phyloP scores from a whole-genome alignment of 2,329 filamentous ascomycete species.

The Tolypocladium nubicola region DNA sequence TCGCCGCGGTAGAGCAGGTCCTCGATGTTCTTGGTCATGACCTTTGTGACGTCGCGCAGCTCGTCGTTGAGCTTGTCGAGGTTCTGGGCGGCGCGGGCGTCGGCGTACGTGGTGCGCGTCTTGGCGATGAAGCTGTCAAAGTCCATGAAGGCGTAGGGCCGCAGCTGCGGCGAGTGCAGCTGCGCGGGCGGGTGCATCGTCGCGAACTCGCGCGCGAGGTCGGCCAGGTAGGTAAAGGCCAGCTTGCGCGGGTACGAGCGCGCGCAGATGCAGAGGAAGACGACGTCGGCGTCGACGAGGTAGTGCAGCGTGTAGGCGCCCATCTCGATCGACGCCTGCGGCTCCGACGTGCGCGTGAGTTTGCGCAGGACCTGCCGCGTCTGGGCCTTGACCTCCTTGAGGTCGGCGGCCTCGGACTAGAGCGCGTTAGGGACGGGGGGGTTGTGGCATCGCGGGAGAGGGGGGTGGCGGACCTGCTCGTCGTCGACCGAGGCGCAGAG shows the following conservation, averaged over 20 bases:
- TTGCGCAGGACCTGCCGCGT: conserved; percentile 84
- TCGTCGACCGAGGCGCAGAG: conserved; percentile 93
- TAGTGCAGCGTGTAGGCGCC: conserved; percentile 80
- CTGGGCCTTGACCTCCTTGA: conserved; percentile 82
- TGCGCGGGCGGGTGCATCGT: conserved; percentile 68
- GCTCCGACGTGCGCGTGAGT: conserved; percentile 78
- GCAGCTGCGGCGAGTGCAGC: conserved; percentile 62
- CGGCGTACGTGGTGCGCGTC: conserved; percentile 89
- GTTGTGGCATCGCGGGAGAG: background rate
- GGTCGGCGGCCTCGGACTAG: conserved; percentile 56
- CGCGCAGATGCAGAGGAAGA: conserved; percentile 92
- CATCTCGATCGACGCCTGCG: conserved; percentile 86
- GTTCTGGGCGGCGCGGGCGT: conserved; percentile 82
- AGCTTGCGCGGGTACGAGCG: conserved; percentile 93
- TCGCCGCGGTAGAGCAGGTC: conserved; percentile 92
- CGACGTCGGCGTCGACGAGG: conserved; percentile 69
- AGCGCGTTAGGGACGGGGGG: background rate
- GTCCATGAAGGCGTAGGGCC: conserved; percentile 93
- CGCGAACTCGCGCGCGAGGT: conserved; percentile 83
- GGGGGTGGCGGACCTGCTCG: conserved; percentile 47
- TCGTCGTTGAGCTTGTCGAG: conserved; percentile 94
- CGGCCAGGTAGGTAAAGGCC: conserved; percentile 93
- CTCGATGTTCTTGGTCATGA: conserved; percentile 99
- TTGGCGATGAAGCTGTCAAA: conserved; percentile 96
- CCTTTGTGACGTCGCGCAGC: conserved; percentile 92